Conservation (phyloP, 169 alveolate species). For the Plasmodium chabaudi region DNA sequence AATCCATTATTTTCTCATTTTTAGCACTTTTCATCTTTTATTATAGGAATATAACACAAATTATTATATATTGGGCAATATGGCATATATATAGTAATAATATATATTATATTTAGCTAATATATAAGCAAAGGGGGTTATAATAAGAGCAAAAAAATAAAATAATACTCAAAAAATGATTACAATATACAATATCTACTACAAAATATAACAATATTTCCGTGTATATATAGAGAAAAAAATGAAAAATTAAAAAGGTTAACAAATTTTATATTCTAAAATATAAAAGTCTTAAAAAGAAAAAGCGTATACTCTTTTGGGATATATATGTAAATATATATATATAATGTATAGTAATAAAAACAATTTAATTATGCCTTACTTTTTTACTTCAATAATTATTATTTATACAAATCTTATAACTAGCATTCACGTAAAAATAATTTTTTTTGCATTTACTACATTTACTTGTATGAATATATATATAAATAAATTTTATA, state of each 20-base stretch:
- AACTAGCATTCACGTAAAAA: background rate
- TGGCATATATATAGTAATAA: background rate
- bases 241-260: background rate
- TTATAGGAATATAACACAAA: background rate
- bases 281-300: background rate
- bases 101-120: background rate
- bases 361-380: background rate
- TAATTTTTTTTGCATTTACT: background rate
- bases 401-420: background rate
- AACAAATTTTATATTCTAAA: background rate
- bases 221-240: background rate
- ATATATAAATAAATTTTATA: background rate
- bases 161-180: background rate
- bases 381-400: background rate
- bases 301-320: background rate
- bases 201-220: background rate
- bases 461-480: background rate
- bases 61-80: background rate
- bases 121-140: background rate
- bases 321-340: background rate
- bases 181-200: background rate
- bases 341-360: background rate
- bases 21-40: constrained; percentile 58
- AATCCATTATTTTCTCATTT: constrained; percentile 74
- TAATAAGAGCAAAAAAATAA: background rate